Evolutionary conservation across 2,329 filamentous ascomycete genomes (phyloP).

Genomic region (Ramularia endophylla): DNA sequence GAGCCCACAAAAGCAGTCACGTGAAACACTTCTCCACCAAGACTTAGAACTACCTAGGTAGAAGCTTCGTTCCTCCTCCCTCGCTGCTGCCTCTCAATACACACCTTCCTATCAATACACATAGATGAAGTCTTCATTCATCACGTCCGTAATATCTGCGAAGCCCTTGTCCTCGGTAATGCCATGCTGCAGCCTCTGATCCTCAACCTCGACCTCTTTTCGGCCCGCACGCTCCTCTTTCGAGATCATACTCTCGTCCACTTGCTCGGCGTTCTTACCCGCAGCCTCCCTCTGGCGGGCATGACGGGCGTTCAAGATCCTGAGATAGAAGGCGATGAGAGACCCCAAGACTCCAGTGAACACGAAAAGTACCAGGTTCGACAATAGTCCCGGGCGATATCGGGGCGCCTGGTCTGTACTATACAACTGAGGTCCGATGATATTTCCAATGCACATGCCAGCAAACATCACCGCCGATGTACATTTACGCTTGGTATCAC

Average conservation of each 20-base stretch:
- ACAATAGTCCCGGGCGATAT: conserved; percentile 3
- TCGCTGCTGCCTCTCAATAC: too few relatives aligned
- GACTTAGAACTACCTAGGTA: too few relatives aligned
- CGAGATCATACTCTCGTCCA: conserved; percentile 2
- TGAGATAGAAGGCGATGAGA: conserved; percentile 2
- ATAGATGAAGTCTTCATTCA: conserved; percentile 1
- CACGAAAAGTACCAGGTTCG: conserved; percentile 4
- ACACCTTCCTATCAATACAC: too few relatives aligned
- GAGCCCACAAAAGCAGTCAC: too few relatives aligned
- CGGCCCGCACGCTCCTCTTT: too few relatives aligned
- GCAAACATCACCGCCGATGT: too few relatives aligned
- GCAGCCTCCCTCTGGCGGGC: not conserved
- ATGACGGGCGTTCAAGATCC: not conserved
- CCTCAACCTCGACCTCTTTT: conserved; percentile 1
- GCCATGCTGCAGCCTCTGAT: too few relatives aligned
- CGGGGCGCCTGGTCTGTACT: conserved; percentile 1
- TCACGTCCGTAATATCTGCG: conserved; percentile 2
- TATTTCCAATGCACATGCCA: too few relatives aligned
- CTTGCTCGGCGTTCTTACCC: not conserved
- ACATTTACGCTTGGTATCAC: too few relatives aligned
- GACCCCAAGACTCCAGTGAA: not conserved
- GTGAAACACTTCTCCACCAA: too few relatives aligned
- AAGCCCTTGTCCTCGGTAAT: conserved; percentile 3
- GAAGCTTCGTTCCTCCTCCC: too few relatives aligned
- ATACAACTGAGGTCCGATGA: conserved; percentile 6